These are phyloP conservation scores for Monosporascus cannonballus DNA, from an alignment of 2,329 filamentous ascomycete genomes.

Conservation along the genomic window DNA sequence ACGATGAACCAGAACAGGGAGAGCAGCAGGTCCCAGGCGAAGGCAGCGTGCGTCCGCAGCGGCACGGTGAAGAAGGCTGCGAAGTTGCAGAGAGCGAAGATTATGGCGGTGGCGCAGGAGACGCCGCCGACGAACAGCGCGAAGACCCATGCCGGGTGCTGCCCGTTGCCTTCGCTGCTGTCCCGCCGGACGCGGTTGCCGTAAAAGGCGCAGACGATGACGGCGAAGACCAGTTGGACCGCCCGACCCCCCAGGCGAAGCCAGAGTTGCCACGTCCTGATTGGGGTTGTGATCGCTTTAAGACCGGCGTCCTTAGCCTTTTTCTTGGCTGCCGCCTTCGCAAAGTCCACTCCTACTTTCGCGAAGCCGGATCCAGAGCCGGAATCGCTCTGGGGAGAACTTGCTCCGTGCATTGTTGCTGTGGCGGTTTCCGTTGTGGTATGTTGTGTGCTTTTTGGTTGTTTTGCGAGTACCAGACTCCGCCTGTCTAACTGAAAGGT, in stretches of 20 bases:
- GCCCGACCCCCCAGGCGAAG: constrained; percentile 51
- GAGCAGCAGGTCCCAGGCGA: constrained; percentile 37
- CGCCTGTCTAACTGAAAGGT: too few species aligned
- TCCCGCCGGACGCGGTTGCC: constrained; percentile 52
- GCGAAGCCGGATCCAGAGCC: neutral
- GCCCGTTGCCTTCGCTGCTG: constrained; percentile 26
- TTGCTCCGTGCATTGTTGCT: neutral
- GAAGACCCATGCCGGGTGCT: constrained; percentile 56
- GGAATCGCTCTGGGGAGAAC: neutral
- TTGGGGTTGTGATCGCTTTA: neutral
- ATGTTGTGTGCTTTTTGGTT: neutral
- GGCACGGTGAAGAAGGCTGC: too few species aligned
- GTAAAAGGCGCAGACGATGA: constrained; percentile 65
- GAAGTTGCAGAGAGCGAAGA: constrained; percentile 29
- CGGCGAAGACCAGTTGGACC: constrained; percentile 63
- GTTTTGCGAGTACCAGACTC: neutral
- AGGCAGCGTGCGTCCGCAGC: constrained; percentile 32
- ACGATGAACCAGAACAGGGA: constrained; percentile 55
- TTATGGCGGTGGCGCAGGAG: constrained; percentile 44
- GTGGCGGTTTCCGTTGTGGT: neutral
- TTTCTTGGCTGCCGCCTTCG: neutral
- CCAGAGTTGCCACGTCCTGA: constrained; percentile 22
- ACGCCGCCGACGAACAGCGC: constrained; percentile 54
- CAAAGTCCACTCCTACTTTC: neutral
- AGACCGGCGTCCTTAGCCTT: too few species aligned